phyloP scores from a whole-genome alignment of 1,284 basidiomycete species.

The Sanghuangporus baumii region DNA sequence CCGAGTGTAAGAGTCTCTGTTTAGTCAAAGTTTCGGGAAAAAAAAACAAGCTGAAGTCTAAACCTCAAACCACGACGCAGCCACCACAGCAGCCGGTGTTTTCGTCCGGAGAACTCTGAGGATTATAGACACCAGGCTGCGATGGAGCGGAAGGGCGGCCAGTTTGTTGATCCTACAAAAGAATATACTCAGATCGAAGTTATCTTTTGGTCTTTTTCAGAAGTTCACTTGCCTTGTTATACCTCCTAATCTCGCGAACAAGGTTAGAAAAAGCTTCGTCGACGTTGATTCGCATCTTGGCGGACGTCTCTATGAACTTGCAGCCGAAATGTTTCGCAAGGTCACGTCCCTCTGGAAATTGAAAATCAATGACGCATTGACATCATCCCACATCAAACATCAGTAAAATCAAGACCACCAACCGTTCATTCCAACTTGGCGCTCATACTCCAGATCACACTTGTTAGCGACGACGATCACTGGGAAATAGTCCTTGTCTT shows the following conservation, averaged over 20 bases:
- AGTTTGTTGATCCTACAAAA: conserved; percentile 50
- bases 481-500: conserved; percentile 97
- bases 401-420: conserved; percentile 25
- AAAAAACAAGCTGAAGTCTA: not conserved
- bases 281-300: conserved; percentile 97
- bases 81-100: conserved; percentile 65
- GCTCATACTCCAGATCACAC: conserved; percentile 96
- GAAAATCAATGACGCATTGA: not conserved
- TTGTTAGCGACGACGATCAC: conserved; percentile 99
- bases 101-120: conserved; percentile 49
- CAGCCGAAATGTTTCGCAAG: conserved; percentile 96
- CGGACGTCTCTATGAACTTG: conserved; percentile 98
- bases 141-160: conserved; percentile 45
- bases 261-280: conserved; percentile 98
- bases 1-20: too few species aligned
- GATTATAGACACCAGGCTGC: conserved; percentile 37
- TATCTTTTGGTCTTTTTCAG: not conserved
- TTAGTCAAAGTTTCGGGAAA: too few species aligned
- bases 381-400: conserved; percentile 1
- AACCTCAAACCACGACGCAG: conserved; percentile 55
- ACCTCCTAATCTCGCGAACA: conserved; percentile 94
- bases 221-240: conserved; percentile 71
- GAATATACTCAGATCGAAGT: not conserved
- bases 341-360: conserved; percentile 84
- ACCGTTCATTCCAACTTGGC: conserved; percentile 97